Percentiles rank a stretch among this genome's conserved stretches.
Evolutionary conservation across 305 asterid genomes (phyloP).

Genomic region (Lippia alba): DNA sequence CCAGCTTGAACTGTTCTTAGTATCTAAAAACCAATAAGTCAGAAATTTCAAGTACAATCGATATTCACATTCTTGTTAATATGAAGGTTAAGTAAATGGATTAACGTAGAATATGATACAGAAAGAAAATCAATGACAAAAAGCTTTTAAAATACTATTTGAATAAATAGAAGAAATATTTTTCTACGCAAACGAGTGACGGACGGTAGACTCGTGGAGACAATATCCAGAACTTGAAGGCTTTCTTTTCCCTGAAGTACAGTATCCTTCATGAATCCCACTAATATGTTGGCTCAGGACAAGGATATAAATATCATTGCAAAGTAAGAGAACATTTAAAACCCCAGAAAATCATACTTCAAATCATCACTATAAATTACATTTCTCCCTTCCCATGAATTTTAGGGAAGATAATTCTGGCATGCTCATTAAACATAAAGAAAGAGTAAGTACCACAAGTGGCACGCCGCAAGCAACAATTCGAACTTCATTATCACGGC

Average conservation of each 20-base stretch:
- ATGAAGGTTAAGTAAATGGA: constrained; percentile 19
- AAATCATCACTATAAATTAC: not conserved
- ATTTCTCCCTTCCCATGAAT: not conserved
- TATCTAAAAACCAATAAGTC: constrained; percentile 50
- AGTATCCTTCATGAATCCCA: constrained; percentile 14
- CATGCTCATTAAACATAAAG: not conserved
- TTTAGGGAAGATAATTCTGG: constrained; percentile 1
- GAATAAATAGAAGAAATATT: not conserved
- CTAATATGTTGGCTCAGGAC: constrained; percentile 16
- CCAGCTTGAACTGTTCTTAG: constrained; percentile 86
- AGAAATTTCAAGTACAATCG: constrained; percentile 8
- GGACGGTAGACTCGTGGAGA: constrained; percentile 8
- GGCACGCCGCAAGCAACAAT: constrained; percentile 85
- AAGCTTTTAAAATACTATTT: constrained; percentile 6
- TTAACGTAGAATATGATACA: not conserved
- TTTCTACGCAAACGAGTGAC: not conserved
- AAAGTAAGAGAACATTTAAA: constrained; percentile 1
- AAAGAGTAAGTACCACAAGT: constrained; percentile 61
- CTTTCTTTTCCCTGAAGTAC: constrained; percentile 8
- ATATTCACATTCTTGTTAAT: constrained; percentile 1
- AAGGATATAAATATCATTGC: not conserved
- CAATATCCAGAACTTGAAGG: constrained; percentile 23
- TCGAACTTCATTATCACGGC: constrained; percentile 70
- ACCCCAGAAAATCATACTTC: constrained; percentile 5
- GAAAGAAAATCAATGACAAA: not conserved